These are phyloP conservation scores for Limnomonas spitsbergensis DNA, from an alignment of 139 green algal genomes.

Conservation along the genomic window DNA sequence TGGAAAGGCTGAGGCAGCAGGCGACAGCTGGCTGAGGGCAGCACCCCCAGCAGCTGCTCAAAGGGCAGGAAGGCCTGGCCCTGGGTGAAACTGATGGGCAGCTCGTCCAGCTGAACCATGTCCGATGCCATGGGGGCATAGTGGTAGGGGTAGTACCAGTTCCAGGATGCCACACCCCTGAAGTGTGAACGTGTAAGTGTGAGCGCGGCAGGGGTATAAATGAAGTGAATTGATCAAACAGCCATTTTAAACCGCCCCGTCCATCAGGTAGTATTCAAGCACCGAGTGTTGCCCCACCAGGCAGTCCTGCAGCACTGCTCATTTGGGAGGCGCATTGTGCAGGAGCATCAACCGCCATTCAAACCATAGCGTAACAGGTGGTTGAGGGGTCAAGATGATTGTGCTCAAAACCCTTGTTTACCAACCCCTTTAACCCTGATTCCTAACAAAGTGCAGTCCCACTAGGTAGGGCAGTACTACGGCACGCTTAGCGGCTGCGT, in stretches of 20 bases:
- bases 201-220: background rate
- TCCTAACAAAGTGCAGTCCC: too few species aligned
- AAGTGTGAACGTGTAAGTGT: too few species aligned
- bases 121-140: conserved; percentile 86
- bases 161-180: conserved; percentile 85
- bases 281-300: too few species aligned
- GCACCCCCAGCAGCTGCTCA: conserved; percentile 88
- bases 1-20: conserved; percentile 79
- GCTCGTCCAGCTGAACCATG: conserved; percentile 17
- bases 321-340: too few species aligned
- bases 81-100: conserved; percentile 54
- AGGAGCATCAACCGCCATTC: too few species aligned
- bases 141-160: conserved; percentile 93
- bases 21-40: conserved; percentile 61
- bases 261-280: conserved; percentile 81
- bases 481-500: too few species aligned
- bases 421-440: too few species aligned
- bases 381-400: too few species aligned
- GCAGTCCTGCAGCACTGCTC: too few species aligned
- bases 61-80: conserved; percentile 84
- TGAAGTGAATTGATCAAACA: background rate
- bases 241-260: background rate
- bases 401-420: too few species aligned
- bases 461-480: too few species aligned
- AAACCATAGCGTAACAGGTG: too few species aligned